Conservation (phyloP, 176 grass and related monocot genomes). For the sorghum (Sorghum bicolor) region DNA sequence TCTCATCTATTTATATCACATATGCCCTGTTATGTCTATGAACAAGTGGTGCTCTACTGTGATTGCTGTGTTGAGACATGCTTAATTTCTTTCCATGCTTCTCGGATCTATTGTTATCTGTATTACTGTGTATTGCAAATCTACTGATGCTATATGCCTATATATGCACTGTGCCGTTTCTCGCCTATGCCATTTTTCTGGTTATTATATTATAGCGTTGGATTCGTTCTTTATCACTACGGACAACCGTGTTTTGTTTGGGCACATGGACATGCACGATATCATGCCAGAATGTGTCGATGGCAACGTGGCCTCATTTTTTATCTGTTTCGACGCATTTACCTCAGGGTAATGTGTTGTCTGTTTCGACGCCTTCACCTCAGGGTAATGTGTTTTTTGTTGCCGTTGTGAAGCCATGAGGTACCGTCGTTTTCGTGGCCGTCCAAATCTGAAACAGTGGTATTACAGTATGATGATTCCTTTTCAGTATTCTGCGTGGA, state of each 20-base stretch:
- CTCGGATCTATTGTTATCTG: constrained; percentile 14
- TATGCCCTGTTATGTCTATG: background rate
- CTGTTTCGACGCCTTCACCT: background rate
- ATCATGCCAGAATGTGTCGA: background rate
- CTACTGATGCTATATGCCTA: background rate
- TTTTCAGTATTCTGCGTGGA: background rate
- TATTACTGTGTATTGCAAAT: constrained; percentile 9
- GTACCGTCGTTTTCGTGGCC: too few species aligned
- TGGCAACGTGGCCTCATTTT: background rate
- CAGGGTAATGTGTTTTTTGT: background rate
- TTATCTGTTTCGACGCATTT: background rate
- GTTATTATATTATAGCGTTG: constrained; percentile 5
- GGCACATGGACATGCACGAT: constrained; percentile 5
- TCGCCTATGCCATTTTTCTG: background rate
- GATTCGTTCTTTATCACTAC: background rate
- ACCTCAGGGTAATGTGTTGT: background rate
- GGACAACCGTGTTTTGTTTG: constrained; percentile 2
- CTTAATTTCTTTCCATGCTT: constrained; percentile 5
- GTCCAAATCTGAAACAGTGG: background rate
- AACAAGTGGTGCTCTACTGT: background rate
- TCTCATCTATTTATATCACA: background rate
- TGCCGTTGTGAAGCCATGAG: background rate
- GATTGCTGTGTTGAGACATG: constrained; percentile 22
- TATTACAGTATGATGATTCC: background rate
- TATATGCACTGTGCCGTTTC: background rate